Evolutionary conservation across 441 rosid species (phyloP).

Genomic region (Populus hybrid): DNA sequence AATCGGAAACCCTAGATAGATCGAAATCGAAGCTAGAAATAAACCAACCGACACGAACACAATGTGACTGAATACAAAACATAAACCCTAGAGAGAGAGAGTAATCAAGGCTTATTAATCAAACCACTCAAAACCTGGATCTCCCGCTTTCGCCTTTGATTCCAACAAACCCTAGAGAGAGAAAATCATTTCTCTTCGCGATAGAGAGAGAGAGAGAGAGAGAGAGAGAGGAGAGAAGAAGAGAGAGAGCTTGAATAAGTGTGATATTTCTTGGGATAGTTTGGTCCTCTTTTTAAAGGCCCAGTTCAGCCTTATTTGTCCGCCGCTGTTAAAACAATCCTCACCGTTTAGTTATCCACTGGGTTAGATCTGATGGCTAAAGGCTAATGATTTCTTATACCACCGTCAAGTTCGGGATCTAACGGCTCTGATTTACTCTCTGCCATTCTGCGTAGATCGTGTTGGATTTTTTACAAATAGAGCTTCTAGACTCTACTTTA

Average conservation of each 20-base stretch:
- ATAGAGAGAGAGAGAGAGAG: neutral
- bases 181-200: neutral
- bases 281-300: slow-evolving; percentile 49
- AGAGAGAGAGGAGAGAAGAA: slow-evolving; percentile 12
- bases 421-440: slow-evolving; percentile 23
- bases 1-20: slow-evolving; percentile 30
- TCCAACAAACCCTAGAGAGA: slow-evolving; percentile 10
- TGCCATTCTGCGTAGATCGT: slow-evolving; percentile 26
- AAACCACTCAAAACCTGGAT: slow-evolving; percentile 46
- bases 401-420: neutral
- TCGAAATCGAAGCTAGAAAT: slow-evolving; percentile 21
- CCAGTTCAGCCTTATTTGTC: slow-evolving; percentile 25
- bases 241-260: neutral
- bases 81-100: neutral
- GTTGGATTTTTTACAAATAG: slow-evolving; percentile 1
- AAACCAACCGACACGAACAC: neutral
- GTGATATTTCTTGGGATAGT: slow-evolving; percentile 13
- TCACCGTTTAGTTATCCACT: slow-evolving; percentile 33
- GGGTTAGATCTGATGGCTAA: neutral
- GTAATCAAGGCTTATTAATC: neutral
- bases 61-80: neutral
- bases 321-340: slow-evolving; percentile 38
- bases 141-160: slow-evolving; percentile 21
- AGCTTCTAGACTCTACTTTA: slow-evolving; percentile 4
- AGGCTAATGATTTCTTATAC: neutral